Base-by-base conservation (phyloP, 176 grass and related monocot species). In the Themeda triandra region DNA sequence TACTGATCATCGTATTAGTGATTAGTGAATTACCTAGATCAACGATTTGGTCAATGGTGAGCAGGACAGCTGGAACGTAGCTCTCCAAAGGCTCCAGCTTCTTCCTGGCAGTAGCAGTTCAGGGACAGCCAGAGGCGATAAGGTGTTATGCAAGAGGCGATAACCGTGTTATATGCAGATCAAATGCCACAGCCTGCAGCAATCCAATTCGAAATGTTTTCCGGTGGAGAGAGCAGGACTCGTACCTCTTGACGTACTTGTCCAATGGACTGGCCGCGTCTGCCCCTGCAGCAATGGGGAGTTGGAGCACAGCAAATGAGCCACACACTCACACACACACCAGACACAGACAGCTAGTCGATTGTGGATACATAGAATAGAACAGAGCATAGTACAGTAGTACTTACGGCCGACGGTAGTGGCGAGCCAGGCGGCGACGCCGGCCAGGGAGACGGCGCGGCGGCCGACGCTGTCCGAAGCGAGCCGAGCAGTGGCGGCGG, bases 21-120 rank as follows among this genome's bases (percentile, higher is more conserved):
- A 13, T 1, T 25, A 8, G 71, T 56, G 5, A 7, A 42, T 85
- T 83, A 98, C 95, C 92, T 75, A 98, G 87, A 75, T 95, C 91
- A 69, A 91, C 80, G 73, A 98, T 93, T 37, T 98, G 95, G 37
- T 90, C 92, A 40, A 83, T 89, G n/a, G 91, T 93, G 66, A 98
- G 87, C 44, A 98, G 77, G 30, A 98, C 92, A 17, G 92, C 91
- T 10, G 95, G 95, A 40, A 93, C 89, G 48, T 98, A 98, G 59
- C 87, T 75, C 75, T 95, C 95, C 54, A 98, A 30, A 5, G 95
- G 95, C 82, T 98, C 95, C 82, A 98, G 74, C 85, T 93, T 98
- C 90, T 98, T 98, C 89, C 95, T 98, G 46, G 28, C 79, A 80
- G 11, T 10, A 60, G 6, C 49, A 75, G 65, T 72, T 88, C 33